phyloP scores from a whole-genome alignment of 1,139 yeast genomes.

The Nakaseomyces nivariensis region DNA sequence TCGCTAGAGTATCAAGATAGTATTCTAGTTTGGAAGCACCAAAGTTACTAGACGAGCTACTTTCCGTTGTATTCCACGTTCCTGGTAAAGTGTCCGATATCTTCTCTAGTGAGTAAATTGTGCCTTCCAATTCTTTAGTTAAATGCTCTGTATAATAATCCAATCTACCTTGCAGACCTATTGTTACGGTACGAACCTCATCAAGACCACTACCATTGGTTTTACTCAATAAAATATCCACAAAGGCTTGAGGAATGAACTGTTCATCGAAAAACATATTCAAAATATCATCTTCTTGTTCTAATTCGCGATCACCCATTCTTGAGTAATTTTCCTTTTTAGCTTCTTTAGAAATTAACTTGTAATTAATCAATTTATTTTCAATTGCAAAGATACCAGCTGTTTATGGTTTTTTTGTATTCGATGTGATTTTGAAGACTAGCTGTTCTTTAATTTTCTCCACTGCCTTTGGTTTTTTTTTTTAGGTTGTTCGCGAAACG shows the following conservation, averaged over 20 bases:
- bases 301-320: neutral
- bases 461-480: too few species aligned
- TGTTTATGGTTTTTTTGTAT: too few species aligned
- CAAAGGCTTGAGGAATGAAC: constrained; percentile 41
- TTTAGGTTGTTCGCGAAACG: too few species aligned
- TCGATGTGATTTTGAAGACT: too few species aligned
- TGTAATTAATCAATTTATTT: too few species aligned
- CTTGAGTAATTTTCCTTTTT: neutral
- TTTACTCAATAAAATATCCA: constrained; percentile 36
- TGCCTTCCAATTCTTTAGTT: constrained; percentile 40
- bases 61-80: constrained; percentile 12
- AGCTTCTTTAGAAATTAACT: neutral
- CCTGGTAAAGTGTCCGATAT: constrained; percentile 24
- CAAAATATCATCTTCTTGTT: constrained; percentile 28
- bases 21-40: constrained; percentile 46
- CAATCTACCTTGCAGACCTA: constrained; percentile 43
- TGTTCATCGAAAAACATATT: constrained; percentile 41
- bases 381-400: too few species aligned
- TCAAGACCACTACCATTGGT: constrained; percentile 20
- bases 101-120: constrained; percentile 37
- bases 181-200: constrained; percentile 32
- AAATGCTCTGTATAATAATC: constrained; percentile 54
- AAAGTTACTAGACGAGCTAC: neutral
- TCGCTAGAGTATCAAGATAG: constrained; percentile 48
- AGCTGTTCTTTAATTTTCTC: too few species aligned